Evolutionary conservation across 116 monocot species (phyloP), one percentile per base, ranked within the genome.

Genomic region (Iris pallida): DNA sequence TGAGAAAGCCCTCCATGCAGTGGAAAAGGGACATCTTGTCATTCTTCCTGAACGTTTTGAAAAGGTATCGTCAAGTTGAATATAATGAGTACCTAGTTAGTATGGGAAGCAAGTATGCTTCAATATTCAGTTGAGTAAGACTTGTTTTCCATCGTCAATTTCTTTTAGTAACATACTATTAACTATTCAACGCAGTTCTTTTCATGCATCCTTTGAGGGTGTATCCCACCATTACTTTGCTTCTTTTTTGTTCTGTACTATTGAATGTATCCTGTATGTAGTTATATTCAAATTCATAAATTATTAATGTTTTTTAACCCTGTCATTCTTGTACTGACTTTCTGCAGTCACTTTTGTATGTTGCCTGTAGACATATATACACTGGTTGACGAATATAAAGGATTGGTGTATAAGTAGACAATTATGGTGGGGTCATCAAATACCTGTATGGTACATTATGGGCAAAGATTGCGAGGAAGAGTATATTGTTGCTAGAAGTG

Each of bases 341-440:
- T 58, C 13, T 65, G 9, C 30, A 30, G 3, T 30, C 30, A 30
- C 5, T 64, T 9, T 69, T 80, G 17, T 5, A 45, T 71, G 40
- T 71, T 80, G 48, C 11, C 59, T 78, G 63, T 71, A 97, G 97
- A 92, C 68, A 69, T 97, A 92, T 76, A 90, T 79, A 65, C 92
- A 97, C 71, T 97, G 97, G 97, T 67, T 97, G 74, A 90, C 87
- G 74, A 92, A 92, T 69, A 97, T 97, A 57, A 92, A 97, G 54
- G 97, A 97, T 53, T 97, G 97, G 97, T 97, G 97, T 73, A 97
- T 97, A 79, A 97, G 97, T 72, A 89, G 97, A 73, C 97, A 97
- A 59, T 72, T 97, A 42, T 97, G 97, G 97, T 97, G 97, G 97
- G 97, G 97, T 13, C 97, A 97, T 71, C 78, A 78, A 8, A 97